Base-by-base conservation (phyloP, 2,329 filamentous ascomycete species). In the Apiospora hydei region DNA sequence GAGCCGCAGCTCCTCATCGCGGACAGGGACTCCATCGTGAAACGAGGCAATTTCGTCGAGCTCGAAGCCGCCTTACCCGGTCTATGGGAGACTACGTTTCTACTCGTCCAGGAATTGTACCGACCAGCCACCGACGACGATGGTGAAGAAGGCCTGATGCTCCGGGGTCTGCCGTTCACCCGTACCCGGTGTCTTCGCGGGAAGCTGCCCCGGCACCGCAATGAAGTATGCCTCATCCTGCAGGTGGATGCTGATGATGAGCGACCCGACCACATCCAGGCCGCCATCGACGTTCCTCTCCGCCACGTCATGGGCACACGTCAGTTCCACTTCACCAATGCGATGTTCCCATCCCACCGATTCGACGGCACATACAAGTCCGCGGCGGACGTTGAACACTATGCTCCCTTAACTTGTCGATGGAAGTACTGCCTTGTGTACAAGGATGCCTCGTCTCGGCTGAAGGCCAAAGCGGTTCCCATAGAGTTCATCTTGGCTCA, bases 401-500 rank as follows among this genome's bases (percentile, higher is more conserved):
- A 78, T 11, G 81, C 77, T 1, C 75, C 78, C 18, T 73, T 84
- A 26, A 76, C 81, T 53, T 84, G 82, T 67, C 79, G 82, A 41
- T 83, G 82, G 81, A 80, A 77, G 71, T 78, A 77, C 51, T 76
- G 73, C n/a, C 76, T 77, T 8, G 73, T 76, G 51, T 80, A 79
- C 73, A 75, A 75, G 53, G 73, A 78, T 69, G 73, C 78, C 10
- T 71, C 57, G 4, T 77, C 76, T 64, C 77, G 77, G 11, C 3
- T 34, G n/a, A 47, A 53, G 47, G 4, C 47, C 34, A 72, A 77
- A 2, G 74, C 74, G 14, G 76, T 78, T 1, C 76, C 77, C 13
- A 51, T 68, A 18, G 77, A 79, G 73, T 80, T 75, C 16, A 70
- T 72, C 46, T 69, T 79, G 43, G 74, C 77, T 57, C 80, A 80